These are phyloP conservation scores for Trypanosoma brucei DNA, from an alignment of 208 protist genomes.

Conservation along the genomic window DNA sequence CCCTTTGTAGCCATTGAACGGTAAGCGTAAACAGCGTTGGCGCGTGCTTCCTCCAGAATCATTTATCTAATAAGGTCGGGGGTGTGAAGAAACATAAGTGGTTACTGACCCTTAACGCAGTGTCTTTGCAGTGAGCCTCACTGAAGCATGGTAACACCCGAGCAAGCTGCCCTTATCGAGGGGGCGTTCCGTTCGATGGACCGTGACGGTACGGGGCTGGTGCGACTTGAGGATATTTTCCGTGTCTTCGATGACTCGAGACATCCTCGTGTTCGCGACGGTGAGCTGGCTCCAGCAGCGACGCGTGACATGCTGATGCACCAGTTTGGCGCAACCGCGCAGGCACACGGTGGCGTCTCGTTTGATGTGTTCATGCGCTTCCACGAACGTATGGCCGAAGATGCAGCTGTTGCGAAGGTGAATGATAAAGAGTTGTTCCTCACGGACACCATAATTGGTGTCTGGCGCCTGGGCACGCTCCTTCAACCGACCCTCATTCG, in stretches of 20 bases:
- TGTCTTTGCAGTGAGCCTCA: not conserved
- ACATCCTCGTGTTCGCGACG: conserved; percentile 76
- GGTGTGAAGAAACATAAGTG: not conserved
- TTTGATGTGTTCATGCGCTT: conserved; percentile 77
- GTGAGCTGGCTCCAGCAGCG: conserved; percentile 57
- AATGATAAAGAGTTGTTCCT: conserved; percentile 53
- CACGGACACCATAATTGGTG: conserved; percentile 46
- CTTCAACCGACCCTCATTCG: conserved; percentile 73
- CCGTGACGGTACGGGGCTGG: conserved; percentile 31
- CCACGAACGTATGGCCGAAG: conserved; percentile 72
- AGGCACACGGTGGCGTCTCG: conserved; percentile 54
- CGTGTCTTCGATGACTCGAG: conserved; percentile 52
- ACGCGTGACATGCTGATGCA: conserved; percentile 54
- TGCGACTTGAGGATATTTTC: conserved; percentile 45
- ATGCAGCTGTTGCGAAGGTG: conserved; percentile 54
- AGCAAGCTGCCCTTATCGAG: conserved; percentile 17
- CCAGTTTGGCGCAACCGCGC: conserved; percentile 51
- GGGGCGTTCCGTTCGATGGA: conserved; percentile 23
- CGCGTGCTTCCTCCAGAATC: too few species aligned
- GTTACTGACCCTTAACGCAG: not conserved
- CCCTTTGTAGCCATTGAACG: too few species aligned
- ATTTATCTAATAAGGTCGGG: too few species aligned
- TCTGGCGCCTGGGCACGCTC: conserved; percentile 76
- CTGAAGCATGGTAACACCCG: conserved; percentile 7
- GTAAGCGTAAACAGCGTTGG: too few species aligned